Percentiles rank a stretch among this genome's conserved stretches.
Evolutionary conservation across 2,329 filamentous ascomycete species (phyloP).

Genomic region (Bertia moriformis): DNA sequence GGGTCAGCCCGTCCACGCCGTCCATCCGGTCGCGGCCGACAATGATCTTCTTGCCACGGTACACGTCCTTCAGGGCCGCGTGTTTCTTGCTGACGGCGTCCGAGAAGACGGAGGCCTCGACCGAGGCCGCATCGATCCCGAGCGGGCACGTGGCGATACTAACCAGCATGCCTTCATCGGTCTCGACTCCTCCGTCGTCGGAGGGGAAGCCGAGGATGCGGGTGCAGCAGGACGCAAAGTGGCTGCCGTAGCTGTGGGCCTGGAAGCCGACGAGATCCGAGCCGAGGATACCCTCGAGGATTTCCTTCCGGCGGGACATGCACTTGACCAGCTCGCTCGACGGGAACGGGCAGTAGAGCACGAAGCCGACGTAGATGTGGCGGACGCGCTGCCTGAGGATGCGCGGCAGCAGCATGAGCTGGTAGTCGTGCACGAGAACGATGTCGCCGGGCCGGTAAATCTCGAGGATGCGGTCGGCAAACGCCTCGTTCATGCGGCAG

Average conservation of each 20-base stretch:
- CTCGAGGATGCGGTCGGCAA: conserved; percentile 76
- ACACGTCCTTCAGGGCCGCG: conserved; percentile 58
- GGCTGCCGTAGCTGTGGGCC: conserved; percentile 84
- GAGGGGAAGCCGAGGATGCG: conserved; percentile 82
- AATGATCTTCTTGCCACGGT: conserved; percentile 84
- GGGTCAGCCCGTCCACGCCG: conserved; percentile 81
- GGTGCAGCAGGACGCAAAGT: conserved; percentile 89
- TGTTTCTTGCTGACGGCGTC: conserved; percentile 59
- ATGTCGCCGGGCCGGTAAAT: conserved; percentile 86
- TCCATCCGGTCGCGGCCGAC: conserved; percentile 89
- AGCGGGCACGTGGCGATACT: conserved; percentile 89
- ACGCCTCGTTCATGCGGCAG: conserved; percentile 80
- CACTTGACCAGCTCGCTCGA: conserved; percentile 91
- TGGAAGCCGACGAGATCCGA: conserved; percentile 92
- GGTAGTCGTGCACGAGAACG: conserved; percentile 86
- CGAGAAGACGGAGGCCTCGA: conserved; percentile 61
- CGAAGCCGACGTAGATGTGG: conserved; percentile 87
- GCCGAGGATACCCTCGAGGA: conserved; percentile 77
- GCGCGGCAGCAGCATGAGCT: conserved; percentile 76
- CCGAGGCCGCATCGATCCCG: conserved; percentile 72
- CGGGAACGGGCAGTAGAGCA: conserved; percentile 84
- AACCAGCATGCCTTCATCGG: conserved; percentile 75
- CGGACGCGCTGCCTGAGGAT: conserved; percentile 74
- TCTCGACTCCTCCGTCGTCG: conserved; percentile 70
- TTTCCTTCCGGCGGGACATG: conserved; percentile 73